Conservation (phyloP, 768 basidiomycete species). For the Pulveroboletus sp. region DNA sequence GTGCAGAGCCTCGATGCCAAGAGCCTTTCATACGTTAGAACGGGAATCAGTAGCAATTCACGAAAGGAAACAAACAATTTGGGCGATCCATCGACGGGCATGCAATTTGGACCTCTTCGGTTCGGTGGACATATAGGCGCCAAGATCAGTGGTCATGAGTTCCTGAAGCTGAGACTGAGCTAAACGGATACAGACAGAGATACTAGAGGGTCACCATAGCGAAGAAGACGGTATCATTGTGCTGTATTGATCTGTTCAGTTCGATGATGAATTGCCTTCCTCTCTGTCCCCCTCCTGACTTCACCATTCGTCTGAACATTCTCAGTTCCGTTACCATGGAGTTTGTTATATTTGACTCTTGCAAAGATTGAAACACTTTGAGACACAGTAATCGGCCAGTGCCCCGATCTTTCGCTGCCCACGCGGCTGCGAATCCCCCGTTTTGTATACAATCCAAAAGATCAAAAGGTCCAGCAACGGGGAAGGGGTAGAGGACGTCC, state of each 20-base stretch:
- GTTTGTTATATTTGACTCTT: constrained; percentile 1
- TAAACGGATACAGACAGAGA: background rate
- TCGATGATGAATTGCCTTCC: constrained; percentile 38
- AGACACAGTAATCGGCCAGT: constrained; percentile 37
- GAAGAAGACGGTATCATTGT: constrained; percentile 30
- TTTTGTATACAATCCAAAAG: constrained; percentile 14
- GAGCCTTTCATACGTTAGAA: constrained; percentile 27
- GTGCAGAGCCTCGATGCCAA: constrained; percentile 46
- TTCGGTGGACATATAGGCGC: constrained; percentile 25
- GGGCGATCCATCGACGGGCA: constrained; percentile 38
- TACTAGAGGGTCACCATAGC: constrained; percentile 35
- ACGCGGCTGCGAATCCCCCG: constrained; percentile 21
- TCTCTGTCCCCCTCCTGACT: constrained; percentile 10
- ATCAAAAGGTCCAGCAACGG: constrained; percentile 27
- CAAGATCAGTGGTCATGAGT: constrained; percentile 38
- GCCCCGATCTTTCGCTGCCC: constrained; percentile 21
- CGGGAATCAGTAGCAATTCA: background rate
- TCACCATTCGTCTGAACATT: constrained; percentile 34
- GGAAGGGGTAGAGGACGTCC: constrained; percentile 9
- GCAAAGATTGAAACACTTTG: constrained; percentile 30
- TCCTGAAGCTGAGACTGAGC: constrained; percentile 28
- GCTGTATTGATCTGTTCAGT: constrained; percentile 35
- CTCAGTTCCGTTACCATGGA: constrained; percentile 33
- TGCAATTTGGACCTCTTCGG: constrained; percentile 24
- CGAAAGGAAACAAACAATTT: constrained; percentile 31